These are phyloP conservation scores for Amphirosellinia nigrospora DNA, from an alignment of 495 filamentous ascomycete genomes.

Conservation along the genomic window DNA sequence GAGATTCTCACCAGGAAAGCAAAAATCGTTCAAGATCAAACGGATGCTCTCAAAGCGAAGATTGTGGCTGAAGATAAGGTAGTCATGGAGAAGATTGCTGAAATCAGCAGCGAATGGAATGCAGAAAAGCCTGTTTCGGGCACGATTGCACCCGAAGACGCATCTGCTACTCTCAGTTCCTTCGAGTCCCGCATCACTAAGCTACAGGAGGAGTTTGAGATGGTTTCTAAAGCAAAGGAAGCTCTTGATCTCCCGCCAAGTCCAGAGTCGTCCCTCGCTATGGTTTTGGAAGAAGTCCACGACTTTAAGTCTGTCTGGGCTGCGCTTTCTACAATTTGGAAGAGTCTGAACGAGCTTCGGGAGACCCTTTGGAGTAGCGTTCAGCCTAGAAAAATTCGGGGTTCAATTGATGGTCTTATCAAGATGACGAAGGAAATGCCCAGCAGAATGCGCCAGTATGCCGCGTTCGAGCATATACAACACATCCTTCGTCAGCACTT, in stretches of 20 bases:
- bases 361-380: conserved; percentile 93
- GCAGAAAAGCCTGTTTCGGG: conserved; percentile 97
- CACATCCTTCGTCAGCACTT: conserved; percentile 83
- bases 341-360: conserved; percentile 89
- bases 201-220: conserved; percentile 84
- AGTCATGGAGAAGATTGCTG: conserved; percentile 81
- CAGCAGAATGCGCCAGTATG: conserved; percentile 97
- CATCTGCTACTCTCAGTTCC: conserved; percentile 74
- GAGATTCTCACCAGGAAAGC: conserved; percentile 87
- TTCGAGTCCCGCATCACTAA: conserved; percentile 84
- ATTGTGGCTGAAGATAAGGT: conserved; percentile 93
- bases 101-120: conserved; percentile 85
- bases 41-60: conserved; percentile 93
- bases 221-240: conserved; percentile 96
- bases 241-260: conserved; percentile 86
- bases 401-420: conserved; percentile 85
- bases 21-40: conserved; percentile 94
- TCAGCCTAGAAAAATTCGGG: conserved; percentile 87
- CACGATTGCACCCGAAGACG: conserved; percentile 85
- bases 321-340: conserved; percentile 93
- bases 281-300: conserved; percentile 93
- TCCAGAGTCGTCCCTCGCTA: conserved; percentile 74
- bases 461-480: conserved; percentile 97
- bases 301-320: conserved; percentile 99
- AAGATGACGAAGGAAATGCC: conserved; percentile 99